Evolutionary conservation across 495 filamentous ascomycete genomes (phyloP).

Genomic region (Pyrenula massariospora): DNA sequence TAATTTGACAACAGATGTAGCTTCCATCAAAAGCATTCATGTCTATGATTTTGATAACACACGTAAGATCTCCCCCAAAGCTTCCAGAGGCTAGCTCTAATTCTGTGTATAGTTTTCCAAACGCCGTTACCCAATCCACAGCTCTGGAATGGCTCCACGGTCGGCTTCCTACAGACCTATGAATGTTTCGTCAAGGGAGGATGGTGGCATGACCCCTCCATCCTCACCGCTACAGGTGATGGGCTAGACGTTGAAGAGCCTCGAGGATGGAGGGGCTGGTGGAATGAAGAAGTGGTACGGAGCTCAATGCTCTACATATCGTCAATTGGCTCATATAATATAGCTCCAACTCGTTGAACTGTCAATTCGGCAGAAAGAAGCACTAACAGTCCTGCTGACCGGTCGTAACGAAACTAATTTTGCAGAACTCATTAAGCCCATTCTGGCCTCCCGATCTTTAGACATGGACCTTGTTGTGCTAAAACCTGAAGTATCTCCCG

Average conservation of each 20-base stretch:
- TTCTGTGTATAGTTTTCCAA: conserved; percentile 56
- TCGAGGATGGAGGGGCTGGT: conserved; percentile 85
- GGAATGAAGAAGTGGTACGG: conserved; percentile 78
- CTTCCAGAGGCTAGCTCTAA: not conserved
- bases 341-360: conserved; percentile 67
- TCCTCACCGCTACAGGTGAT: conserved; percentile 77
- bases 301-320: conserved; percentile 7
- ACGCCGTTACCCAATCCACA: conserved; percentile 82
- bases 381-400: conserved; percentile 76
- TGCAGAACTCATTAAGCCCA: conserved; percentile 68
- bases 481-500: conserved; percentile 75
- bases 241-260: conserved; percentile 75
- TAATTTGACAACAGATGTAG: conserved; percentile 29
- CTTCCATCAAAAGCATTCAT: conserved; percentile 69
- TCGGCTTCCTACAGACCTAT: conserved; percentile 61
- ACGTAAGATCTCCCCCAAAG: conserved; percentile 35
- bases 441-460: conserved; percentile 64
- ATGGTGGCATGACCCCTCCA: conserved; percentile 91
- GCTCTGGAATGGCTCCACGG: conserved; percentile 68
- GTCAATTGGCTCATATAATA: not conserved
- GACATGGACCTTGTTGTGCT: conserved; percentile 83
- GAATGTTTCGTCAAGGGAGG: conserved; percentile 75
- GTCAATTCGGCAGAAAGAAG: conserved; percentile 79
- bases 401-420: conserved; percentile 74
- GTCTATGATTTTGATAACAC: conserved; percentile 99